Base-by-base conservation (phyloP, 306 rosid species). In the Inga oerstediana region DNA sequence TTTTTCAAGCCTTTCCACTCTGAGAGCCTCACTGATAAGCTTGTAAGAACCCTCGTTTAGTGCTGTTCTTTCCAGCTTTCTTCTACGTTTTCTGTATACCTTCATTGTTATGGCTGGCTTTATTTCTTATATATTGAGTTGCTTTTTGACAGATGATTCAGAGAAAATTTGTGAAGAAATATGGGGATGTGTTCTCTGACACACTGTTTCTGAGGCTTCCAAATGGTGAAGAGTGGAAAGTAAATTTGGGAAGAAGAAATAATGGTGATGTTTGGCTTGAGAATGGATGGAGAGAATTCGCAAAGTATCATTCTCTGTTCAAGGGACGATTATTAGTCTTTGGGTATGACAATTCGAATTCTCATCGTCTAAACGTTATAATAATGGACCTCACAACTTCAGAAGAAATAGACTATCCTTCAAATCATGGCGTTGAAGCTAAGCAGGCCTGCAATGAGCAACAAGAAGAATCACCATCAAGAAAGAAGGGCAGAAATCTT, bases 251-350 rank as follows among this genome's bases (percentile, higher is more conserved):
- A 30, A 85, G 77, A 34, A 4, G 17, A 19, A 15, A 51, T 51
- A 75, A 65, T 48, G 85, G 77, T 8, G 79, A 64, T 16, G 66
- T 83, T 2, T 85, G 87, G 82, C 77, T 88, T 45, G 48, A 80
- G 12, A 85, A 78, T 13, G 91, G 89, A 67, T 88, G 87, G 89
- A 71, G 44, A 69, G 86, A 85, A 67, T 83, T 88, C 64, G 73
- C 75, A 27, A 43, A 83, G 24, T 10, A 59, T 35, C 84, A 78
- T 30, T 83, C 84, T 32, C 67, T 88, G 44, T 34, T 27, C 5
- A 9, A 72, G 34, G 87, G 89, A 0, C 76, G 81, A 41, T 35
- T 88, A 19, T 13, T 85, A 46, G 70, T 82, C 35, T 83, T 85
- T n/a, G 34, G 41, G 72, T 88, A 61, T 37, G 49, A 66, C 56